phyloP scores from a whole-genome alignment of 306 rosid genomes.

The Betula pendula region DNA sequence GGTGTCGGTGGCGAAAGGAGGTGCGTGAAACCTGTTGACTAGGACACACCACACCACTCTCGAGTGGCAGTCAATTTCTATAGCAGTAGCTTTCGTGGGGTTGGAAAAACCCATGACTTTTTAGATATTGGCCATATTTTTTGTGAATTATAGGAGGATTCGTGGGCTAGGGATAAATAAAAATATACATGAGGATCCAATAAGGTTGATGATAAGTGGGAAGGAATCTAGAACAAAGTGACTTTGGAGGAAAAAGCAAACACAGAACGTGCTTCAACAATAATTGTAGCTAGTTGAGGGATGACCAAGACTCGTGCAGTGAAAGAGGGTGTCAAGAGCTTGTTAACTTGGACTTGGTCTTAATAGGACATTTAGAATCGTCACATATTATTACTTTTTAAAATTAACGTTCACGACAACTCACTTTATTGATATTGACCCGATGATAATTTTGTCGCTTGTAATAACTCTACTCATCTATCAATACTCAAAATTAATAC shows the following conservation, averaged over 20 bases:
- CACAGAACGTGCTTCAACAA: not conserved
- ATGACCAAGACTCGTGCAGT: not conserved
- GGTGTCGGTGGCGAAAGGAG: not conserved
- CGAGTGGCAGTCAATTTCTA: not conserved
- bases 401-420: no score
- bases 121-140: not conserved
- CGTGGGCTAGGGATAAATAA: not conserved
- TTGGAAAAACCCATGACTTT: not conserved
- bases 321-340: no score
- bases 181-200: not conserved
- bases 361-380: no score
- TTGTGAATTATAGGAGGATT: not conserved
- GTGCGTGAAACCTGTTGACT: not conserved
- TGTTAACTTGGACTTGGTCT: no score
- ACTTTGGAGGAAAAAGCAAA: constrained; percentile 11
- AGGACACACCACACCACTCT: not conserved
- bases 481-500: no score
- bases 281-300: constrained; percentile 8
- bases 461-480: no score
- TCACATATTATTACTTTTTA: no score
- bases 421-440: no score
- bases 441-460: no score
- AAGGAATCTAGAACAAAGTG: constrained; percentile 7
- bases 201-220: constrained; percentile 19
- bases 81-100: not conserved